phyloP scores from a whole-genome alignment of 441 rosid genomes.

The Pelargonium cotyledonis region DNA sequence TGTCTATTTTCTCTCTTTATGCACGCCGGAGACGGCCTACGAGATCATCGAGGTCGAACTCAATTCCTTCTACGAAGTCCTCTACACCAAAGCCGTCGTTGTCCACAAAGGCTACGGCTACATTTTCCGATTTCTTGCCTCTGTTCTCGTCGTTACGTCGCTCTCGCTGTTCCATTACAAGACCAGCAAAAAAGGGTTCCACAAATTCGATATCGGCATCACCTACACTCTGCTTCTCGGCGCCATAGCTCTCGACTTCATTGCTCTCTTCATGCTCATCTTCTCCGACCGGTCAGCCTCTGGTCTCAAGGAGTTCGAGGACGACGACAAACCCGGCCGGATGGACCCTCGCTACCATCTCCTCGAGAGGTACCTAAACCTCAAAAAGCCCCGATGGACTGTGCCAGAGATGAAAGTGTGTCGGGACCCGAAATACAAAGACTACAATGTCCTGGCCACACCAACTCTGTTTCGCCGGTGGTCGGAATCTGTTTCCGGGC shows the following conservation, averaged over 20 bases:
- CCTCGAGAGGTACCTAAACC: conserved; percentile 15
- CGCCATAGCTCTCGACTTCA: conserved; percentile 20
- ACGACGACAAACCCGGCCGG: conserved; percentile 4
- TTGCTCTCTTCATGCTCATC: conserved; percentile 16
- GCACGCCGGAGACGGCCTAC: too few species aligned
- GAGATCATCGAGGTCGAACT: conserved; percentile 51
- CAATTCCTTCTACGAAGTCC: conserved; percentile 47
- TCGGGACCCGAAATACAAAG: neutral
- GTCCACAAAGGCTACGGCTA: conserved; percentile 26
- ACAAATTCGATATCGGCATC: conserved; percentile 11
- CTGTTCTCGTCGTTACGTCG: conserved; percentile 14
- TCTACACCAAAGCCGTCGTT: conserved; percentile 40
- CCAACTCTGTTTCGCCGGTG: conserved; percentile 31
- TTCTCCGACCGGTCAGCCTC: conserved; percentile 27
- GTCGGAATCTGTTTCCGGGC: conserved; percentile 32
- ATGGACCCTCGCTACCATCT: neutral
- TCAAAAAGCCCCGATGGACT: conserved; percentile 24
- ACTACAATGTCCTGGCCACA: conserved; percentile 12
- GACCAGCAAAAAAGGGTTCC: conserved; percentile 9
- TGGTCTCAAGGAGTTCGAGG: conserved; percentile 14
- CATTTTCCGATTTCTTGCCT: conserved; percentile 21
- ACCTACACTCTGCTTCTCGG: conserved; percentile 23
- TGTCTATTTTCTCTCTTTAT: too few species aligned
- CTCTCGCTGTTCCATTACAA: conserved; percentile 9
- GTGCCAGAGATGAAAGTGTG: neutral